Evolutionary conservation across 2,329 filamentous ascomycete species (phyloP), one percentile per base, ranked within the genome.

Genomic region (Alternaria novae-zelandiae): DNA sequence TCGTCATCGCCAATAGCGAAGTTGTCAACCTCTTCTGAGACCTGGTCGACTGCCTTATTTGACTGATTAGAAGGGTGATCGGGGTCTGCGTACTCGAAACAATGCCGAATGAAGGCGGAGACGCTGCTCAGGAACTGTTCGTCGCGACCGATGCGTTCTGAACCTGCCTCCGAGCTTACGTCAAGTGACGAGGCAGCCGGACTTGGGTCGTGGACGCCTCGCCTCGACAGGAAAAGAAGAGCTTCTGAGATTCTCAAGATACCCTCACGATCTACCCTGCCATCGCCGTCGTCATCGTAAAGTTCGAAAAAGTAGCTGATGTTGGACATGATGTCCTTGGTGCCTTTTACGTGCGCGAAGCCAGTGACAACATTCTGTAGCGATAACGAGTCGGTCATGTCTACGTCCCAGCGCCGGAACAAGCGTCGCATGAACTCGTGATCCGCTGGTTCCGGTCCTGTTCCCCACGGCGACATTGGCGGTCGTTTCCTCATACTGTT

Each of bases 251-350:
- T 98, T 49, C 94, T 87, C 47, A 99, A 81, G 61, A 99, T 99
- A 6, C 96, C 96, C 80, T 99, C 96, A 11, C 96, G 89, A 74
- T 98, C 96, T 6, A 99, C 94, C 71, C 89, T 93, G 25, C 96
- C 96, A 76, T 97, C 94, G 1, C 89, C 88, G 73, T 95, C 91
- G 69, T 99, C 95, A 76, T 99, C 96, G 78, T 98, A 97, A 0
- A 99, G 87, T 74, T 97, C 93, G 72, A 99, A 99, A 80, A 99
- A 98, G 81, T 98, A 98, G 64, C 90, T 96, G 75, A 99, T 98
- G 62, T 92, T 96, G 28, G 93, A 93, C 95, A 99, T 97, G 69
- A 99, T 97, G 79, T 99, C 96, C 50, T 91, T 90, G 59, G 91
- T 94, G 9, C 96, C 95, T 79, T 97, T 98, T 74, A 99, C 93